Percentiles rank a stretch among this genome's conserved stretches.
Conservation (phyloP, 306 rosid species). For the Cucurbita argyrosperma region DNA sequence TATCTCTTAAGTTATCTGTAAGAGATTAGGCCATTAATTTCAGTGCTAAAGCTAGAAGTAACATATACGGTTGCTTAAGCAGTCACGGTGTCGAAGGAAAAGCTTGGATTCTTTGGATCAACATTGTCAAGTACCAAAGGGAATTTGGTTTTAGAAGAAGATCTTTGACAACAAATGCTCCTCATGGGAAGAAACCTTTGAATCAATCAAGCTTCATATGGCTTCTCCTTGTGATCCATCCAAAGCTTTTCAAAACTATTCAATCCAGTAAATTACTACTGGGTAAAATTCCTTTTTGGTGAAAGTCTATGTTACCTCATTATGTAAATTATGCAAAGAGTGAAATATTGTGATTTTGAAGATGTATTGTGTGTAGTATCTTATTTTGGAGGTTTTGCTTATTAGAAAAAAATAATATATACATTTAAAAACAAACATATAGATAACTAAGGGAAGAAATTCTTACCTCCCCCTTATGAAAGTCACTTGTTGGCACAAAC, state of each 20-base stretch:
- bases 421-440: neutral
- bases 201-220: neutral
- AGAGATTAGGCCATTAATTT: neutral
- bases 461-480: conserved; percentile 53
- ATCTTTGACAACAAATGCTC: neutral
- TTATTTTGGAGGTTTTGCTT: neutral
- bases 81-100: neutral
- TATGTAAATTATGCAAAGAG: neutral
- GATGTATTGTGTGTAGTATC: neutral
- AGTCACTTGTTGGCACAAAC: conserved; percentile 27
- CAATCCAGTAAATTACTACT: neutral
- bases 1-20: neutral
- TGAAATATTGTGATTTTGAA: neutral
- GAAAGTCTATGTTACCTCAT: neutral
- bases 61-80: neutral
- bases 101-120: neutral
- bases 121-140: neutral
- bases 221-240: neutral
- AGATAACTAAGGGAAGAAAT: neutral
- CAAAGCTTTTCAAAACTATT: neutral
- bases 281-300: neutral
- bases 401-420: too few relatives aligned
- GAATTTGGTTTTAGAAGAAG: neutral
- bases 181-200: neutral
- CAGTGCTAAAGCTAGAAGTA: neutral